phyloP scores from a whole-genome alignment of 352 stramenopile genomes.

The Globisporangium iwayamae region DNA sequence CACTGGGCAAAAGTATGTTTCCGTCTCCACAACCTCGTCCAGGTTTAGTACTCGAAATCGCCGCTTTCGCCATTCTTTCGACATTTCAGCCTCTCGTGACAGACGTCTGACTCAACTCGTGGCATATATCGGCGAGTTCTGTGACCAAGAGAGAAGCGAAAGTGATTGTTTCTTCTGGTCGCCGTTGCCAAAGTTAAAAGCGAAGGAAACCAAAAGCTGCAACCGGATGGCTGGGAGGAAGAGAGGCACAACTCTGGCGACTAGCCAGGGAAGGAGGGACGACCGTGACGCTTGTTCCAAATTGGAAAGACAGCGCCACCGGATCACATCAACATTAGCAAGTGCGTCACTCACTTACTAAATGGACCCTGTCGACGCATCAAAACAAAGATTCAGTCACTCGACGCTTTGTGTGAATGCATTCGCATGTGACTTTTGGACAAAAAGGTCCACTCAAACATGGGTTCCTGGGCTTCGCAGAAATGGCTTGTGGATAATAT shows the following conservation, averaged over 20 bases:
- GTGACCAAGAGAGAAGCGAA: no score
- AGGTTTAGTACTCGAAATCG: not conserved
- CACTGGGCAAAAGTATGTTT: not conserved
- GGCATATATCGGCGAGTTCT: no score
- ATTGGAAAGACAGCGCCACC: not conserved
- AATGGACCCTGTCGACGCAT: not conserved
- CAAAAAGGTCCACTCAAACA: no score
- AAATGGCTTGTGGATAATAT: not conserved
- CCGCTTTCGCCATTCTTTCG: not conserved
- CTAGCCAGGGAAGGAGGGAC: not conserved
- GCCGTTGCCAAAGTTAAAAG: no score
- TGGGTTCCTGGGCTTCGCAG: no score
- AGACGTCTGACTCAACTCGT: no score
- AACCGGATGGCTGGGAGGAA: not conserved
- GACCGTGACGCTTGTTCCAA: not conserved
- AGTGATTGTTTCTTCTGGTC: no score
- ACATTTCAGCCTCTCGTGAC: not conserved
- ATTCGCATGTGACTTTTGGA: not conserved
- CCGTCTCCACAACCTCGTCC: not conserved
- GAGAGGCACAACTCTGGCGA: not conserved
- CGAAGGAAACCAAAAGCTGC: no score
- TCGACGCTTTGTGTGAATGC: not conserved
- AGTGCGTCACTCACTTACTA: not conserved
- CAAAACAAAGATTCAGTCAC: not conserved
- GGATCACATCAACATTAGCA: conserved; percentile 5